A percentile compares a stretch with the other conserved stretches of the same genome.
phyloP scores from a whole-genome alignment of 1,284 basidiomycete genomes.

The Ustanciosporium gigantosporum region DNA sequence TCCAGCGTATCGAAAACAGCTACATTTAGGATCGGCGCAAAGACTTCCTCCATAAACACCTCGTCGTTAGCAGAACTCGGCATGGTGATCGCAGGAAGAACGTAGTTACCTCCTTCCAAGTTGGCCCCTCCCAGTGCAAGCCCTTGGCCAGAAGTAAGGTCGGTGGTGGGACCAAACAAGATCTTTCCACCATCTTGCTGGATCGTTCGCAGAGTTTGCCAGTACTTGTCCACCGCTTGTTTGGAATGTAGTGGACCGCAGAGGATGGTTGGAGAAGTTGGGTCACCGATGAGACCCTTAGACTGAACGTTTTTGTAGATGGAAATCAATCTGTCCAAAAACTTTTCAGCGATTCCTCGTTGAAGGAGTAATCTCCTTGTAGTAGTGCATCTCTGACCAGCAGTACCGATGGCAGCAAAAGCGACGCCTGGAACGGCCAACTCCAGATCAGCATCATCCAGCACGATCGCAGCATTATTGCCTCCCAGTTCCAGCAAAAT shows the following conservation, averaged over 20 bases:
- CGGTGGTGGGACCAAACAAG: constrained; percentile 69
- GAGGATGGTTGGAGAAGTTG: constrained; percentile 73
- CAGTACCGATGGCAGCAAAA: constrained; percentile 91
- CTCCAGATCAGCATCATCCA: constrained; percentile 87
- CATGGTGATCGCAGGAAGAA: constrained; percentile 79
- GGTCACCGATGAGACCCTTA: constrained; percentile 72
- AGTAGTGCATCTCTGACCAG: constrained; percentile 91
- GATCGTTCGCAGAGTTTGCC: constrained; percentile 70
- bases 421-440: constrained; percentile 85
- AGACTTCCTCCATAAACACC: constrained; percentile 81
- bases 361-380: constrained; percentile 89
- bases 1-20: constrained; percentile 87
- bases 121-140: not conserved
- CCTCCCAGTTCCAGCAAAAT: constrained; percentile 87
- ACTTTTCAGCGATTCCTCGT: constrained; percentile 73
- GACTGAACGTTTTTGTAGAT: constrained; percentile 69
- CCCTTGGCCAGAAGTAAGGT: constrained; percentile 55
- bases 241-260: constrained; percentile 83
- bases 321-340: constrained; percentile 74
- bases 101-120: constrained; percentile 73
- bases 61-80: constrained; percentile 67
- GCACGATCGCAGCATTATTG: constrained; percentile 89
- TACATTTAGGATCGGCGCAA: constrained; percentile 83
- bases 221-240: constrained; percentile 72
- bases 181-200: constrained; percentile 74